Evolutionary conservation across 1,139 yeast genomes (phyloP).

Genomic region (Lodderomyces jiufengensis): DNA sequence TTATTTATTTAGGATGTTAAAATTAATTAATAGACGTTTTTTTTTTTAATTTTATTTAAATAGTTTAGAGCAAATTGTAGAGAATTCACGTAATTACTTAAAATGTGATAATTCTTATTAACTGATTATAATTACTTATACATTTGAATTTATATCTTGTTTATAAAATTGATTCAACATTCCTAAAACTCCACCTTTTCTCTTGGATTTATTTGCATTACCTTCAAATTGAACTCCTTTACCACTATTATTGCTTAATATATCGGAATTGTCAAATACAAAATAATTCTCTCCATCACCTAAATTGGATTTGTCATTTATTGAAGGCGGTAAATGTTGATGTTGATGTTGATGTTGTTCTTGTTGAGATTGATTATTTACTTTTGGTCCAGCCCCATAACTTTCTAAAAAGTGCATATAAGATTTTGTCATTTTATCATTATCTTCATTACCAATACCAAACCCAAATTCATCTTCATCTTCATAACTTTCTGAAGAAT

Average conservation of each 20-base stretch:
- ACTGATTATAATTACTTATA: too few species aligned
- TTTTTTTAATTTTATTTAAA: too few species aligned
- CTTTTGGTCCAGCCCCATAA: slow-evolving; percentile 49
- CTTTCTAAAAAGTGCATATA: slow-evolving; percentile 84
- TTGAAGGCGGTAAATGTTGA: slow-evolving; percentile 1
- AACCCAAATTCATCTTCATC: slow-evolving; percentile 34
- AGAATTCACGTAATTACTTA: too few species aligned
- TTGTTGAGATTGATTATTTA: slow-evolving; percentile 8
- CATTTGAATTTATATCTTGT: slow-evolving; percentile 36
- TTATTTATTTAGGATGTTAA: too few species aligned
- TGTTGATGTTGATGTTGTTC: slow-evolving; percentile 10
- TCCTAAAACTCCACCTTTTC: slow-evolving; percentile 66
- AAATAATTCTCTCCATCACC: slow-evolving; percentile 16
- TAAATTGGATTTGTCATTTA: not conserved
- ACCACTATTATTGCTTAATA: slow-evolving; percentile 20
- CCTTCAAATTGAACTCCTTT: slow-evolving; percentile 6
- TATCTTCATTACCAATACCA: slow-evolving; percentile 37
- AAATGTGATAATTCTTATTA: too few species aligned
- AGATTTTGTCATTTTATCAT: slow-evolving; percentile 90
- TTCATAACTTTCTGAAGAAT: slow-evolving; percentile 14
- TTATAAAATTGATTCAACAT: slow-evolving; percentile 80
- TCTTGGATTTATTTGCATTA: slow-evolving; percentile 12
- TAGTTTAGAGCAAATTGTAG: too few species aligned
- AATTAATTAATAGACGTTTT: too few species aligned
- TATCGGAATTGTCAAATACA: slow-evolving; percentile 25